Evolutionary conservation across 2,329 filamentous ascomycete species (phyloP).

Genomic region (Fusarium coffeatum): DNA sequence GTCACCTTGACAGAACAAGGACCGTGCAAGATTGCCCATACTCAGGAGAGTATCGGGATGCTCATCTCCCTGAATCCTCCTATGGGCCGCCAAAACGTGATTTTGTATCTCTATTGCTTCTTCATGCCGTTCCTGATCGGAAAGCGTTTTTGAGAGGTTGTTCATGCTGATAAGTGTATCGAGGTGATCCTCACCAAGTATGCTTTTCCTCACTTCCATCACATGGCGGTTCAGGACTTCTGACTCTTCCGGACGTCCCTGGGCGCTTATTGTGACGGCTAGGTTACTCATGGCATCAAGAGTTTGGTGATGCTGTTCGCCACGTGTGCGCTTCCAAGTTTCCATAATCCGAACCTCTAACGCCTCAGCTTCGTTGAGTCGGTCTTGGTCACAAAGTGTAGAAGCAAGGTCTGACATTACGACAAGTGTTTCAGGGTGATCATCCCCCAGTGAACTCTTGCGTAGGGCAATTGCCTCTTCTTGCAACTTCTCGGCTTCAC

Average conservation of each 20-base stretch:
- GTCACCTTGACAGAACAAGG: not conserved
- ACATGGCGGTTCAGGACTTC: not conserved
- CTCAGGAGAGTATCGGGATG: not conserved
- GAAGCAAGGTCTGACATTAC: no score
- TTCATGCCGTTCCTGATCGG: not conserved
- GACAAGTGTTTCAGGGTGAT: no score
- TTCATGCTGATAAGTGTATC: not conserved
- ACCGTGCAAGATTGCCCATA: not conserved
- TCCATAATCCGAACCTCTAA: no score
- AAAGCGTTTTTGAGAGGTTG: not conserved
- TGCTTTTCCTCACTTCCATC: not conserved
- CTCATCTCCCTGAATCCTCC: constrained; percentile 3
- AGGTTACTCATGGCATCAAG: not conserved
- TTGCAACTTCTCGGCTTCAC: no score
- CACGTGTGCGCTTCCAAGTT: no score
- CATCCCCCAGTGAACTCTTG: no score
- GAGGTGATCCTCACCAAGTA: not conserved
- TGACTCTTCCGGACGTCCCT: constrained; percentile 27
- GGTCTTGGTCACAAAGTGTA: no score
- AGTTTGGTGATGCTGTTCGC: not conserved
- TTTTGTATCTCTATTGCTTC: constrained; percentile 22
- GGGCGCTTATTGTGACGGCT: accelerated
- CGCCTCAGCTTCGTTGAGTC: no score
- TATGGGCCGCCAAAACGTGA: constrained; percentile 22
- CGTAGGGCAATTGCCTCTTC: no score